These are phyloP conservation scores for Scytalidium lignicola DNA, from an alignment of 2,329 filamentous ascomycete genomes.

Conservation along the genomic window DNA sequence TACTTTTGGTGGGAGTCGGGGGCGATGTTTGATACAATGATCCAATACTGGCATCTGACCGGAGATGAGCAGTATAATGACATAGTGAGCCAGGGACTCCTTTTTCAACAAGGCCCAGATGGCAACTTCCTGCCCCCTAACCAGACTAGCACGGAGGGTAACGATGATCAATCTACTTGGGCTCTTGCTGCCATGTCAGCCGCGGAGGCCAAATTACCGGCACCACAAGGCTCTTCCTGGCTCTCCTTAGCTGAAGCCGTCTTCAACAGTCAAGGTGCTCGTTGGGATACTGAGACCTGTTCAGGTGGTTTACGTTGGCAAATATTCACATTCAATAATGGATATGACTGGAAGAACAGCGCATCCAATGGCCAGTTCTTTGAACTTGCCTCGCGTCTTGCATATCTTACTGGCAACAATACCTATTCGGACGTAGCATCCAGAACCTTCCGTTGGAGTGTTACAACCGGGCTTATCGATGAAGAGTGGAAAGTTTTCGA, in stretches of 20 bases:
- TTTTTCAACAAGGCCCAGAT: constrained; percentile 48
- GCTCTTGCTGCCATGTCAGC: constrained; percentile 71
- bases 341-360: constrained; percentile 57
- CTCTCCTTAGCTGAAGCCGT: constrained; percentile 68
- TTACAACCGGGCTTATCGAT: constrained; percentile 48
- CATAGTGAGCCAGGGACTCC: constrained; percentile 45
- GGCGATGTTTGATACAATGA: constrained; percentile 61
- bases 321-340: constrained; percentile 66
- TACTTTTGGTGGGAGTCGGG: constrained; percentile 65
- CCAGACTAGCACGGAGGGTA: background rate
- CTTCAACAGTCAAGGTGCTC: constrained; percentile 66
- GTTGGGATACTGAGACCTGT: constrained; percentile 65
- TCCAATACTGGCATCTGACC: constrained; percentile 61
- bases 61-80: constrained; percentile 49
- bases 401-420: constrained; percentile 68
- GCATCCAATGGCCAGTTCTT: constrained; percentile 64
- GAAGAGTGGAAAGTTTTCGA: constrained; percentile 61
- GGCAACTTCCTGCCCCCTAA: constrained; percentile 48
- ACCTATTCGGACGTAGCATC: constrained; percentile 73
- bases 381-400: constrained; percentile 63
- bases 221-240: constrained; percentile 63
- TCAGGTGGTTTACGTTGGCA: constrained; percentile 70
- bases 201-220: constrained; percentile 66
- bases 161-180: constrained; percentile 55
- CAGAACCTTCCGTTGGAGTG: constrained; percentile 62